Evolutionary conservation across 768 basidiomycete species (phyloP), one percentile per base, ranked within the genome.

Genomic region (Tulasnella calospora): DNA sequence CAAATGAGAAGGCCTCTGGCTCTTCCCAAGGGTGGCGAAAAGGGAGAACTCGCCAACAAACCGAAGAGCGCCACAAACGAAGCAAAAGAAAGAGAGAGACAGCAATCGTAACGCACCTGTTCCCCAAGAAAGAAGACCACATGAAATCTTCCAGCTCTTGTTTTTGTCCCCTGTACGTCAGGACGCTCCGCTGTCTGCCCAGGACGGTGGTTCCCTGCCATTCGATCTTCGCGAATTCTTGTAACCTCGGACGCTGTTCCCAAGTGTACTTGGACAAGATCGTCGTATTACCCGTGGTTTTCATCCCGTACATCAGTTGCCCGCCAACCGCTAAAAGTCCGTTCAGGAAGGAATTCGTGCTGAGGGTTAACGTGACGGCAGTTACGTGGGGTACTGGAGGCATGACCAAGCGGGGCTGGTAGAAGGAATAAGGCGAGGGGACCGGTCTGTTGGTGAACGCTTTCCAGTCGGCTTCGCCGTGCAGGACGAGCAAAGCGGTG

Each of bases 381-480:
- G 77, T 51, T 35, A 78, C 41, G 71, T 78, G 77, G 35, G 69
- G 77, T 5, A 41, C 69, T 21, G 75, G 55, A 6, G 69, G 40
- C 71, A 71, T 44, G 77, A 57, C 36, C 35, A 71, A 35, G n/a
- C 77, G 69, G 27, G 70, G 70, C 47, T 78, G 77, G 71, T 46
- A 70, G 44, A 78, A 71, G 36, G 36, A 72, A 33, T 78, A 78
- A 7, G 77, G 77, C 4, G 77, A 78, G 3, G 41, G 44, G 6
- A 36, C 69, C 3, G 30, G 36, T 17, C 77, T 33, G 41, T 69
- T 57, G 71, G 71, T 67, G 55, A 78, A 78, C 3, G 35, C 38
- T 27, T 78, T 78, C 77, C 77, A 78, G 40, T 78, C 77, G 15
- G 40, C 71, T 38, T 78, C 77, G 27, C 77, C 77, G 44, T 78